Evolutionary conservation across 257 asterid genomes (phyloP).

Genomic region (Salvia splendens): DNA sequence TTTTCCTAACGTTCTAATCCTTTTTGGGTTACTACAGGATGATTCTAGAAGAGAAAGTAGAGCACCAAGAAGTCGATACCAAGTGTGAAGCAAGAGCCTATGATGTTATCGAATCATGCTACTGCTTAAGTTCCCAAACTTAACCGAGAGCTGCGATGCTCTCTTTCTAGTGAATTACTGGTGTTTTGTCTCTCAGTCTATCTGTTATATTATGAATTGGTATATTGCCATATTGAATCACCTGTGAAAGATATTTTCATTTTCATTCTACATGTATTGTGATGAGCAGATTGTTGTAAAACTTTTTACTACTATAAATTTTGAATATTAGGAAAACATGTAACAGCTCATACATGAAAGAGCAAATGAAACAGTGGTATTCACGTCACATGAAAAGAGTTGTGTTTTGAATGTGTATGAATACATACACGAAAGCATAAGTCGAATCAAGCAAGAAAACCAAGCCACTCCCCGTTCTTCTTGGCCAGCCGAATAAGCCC

Average conservation of each 20-base stretch:
- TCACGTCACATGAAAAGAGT: not conserved
- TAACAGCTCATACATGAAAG: not conserved
- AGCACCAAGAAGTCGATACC: constrained; percentile 59
- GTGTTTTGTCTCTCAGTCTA: constrained; percentile 13
- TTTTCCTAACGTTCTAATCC: constrained; percentile 2
- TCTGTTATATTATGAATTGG: constrained; percentile 24
- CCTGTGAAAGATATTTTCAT: not conserved
- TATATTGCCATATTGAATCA: constrained; percentile 4
- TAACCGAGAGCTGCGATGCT: constrained; percentile 42
- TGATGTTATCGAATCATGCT: constrained; percentile 11
- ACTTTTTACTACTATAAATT: not conserved
- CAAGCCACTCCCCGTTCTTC: constrained; percentile 89
- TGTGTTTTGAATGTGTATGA: constrained; percentile 19
- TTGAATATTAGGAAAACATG: not conserved
- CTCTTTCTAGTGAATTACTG: constrained; percentile 20
- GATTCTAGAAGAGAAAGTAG: constrained; percentile 70
- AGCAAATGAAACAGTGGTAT: not conserved
- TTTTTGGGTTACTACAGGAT: constrained; percentile 53
- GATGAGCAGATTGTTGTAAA: not conserved
- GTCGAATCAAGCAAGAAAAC: constrained; percentile 65
- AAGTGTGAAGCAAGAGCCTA: constrained; percentile 46
- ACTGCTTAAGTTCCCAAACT: constrained; percentile 30
- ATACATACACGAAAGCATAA: not conserved
- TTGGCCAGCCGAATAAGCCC: constrained; percentile 87
- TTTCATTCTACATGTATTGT: not conserved